phyloP scores from a whole-genome alignment of 148 eudicot genomes.

The Chenopodium formosanum region DNA sequence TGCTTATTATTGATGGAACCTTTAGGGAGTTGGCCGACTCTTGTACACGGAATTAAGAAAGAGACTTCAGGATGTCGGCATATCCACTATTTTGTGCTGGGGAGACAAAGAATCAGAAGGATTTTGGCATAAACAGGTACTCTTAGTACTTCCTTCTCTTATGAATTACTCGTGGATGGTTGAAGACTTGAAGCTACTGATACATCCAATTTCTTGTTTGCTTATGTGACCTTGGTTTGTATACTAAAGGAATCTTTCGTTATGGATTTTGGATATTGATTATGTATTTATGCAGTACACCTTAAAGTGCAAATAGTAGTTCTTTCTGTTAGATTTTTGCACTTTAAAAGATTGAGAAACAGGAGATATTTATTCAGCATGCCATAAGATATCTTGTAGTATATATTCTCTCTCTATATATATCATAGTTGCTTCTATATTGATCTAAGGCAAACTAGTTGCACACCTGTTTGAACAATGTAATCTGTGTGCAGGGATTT shows the following conservation, averaged over 20 bases:
- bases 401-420: background rate
- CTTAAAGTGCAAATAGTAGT: no score
- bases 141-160: background rate
- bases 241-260: background rate
- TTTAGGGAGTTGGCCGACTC: conserved; percentile 69
- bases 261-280: background rate
- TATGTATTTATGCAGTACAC: background rate
- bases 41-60: conserved; percentile 62
- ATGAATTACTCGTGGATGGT: background rate
- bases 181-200: background rate
- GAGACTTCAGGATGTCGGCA: conserved; percentile 70
- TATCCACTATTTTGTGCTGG: conserved; percentile 74
- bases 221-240: conserved; percentile 1
- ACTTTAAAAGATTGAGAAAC: background rate
- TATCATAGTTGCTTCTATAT: conserved; percentile 2
- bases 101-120: conserved; percentile 88
- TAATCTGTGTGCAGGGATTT: conserved; percentile 60
- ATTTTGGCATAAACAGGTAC: conserved; percentile 93
- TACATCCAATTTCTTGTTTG: background rate
- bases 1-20: conserved; percentile 18
- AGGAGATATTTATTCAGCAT: background rate
- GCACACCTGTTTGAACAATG: conserved; percentile 12
- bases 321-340: background rate
- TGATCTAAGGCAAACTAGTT: background rate
- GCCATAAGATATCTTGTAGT: background rate